These are phyloP conservation scores for Raphidocelis subcapitata DNA, from an alignment of 139 green algal species.

Conservation along the genomic window DNA sequence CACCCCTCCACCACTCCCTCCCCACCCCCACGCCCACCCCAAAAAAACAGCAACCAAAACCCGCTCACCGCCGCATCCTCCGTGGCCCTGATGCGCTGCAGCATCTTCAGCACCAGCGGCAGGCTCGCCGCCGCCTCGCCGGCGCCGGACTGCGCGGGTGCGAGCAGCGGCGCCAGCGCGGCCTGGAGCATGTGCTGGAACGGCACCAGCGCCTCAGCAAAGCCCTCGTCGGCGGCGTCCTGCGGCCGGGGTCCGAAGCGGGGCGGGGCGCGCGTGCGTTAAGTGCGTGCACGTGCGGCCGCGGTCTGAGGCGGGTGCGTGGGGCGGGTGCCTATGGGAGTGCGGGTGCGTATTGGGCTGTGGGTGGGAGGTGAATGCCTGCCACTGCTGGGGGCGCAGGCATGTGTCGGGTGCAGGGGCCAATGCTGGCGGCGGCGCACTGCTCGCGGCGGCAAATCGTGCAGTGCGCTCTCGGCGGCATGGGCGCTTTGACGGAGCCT, in stretches of 20 bases:
- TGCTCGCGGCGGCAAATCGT: too few species aligned
- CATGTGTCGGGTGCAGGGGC: too few species aligned
- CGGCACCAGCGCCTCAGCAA: conserved; percentile 30
- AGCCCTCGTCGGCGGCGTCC: conserved; percentile 6
- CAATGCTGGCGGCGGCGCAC: too few species aligned
- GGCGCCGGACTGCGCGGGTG: conserved; percentile 20
- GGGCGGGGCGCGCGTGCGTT: too few species aligned
- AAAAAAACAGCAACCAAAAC: too few species aligned
- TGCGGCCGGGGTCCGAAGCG: neutral
- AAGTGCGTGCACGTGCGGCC: neutral
- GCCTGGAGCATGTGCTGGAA: conserved; percentile 73
- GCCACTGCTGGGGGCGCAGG: too few species aligned
- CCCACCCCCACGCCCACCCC: too few species aligned
- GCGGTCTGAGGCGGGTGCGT: neutral
- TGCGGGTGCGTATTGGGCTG: neutral
- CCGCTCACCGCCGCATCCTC: conserved; percentile 16
- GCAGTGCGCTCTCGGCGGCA: too few species aligned
- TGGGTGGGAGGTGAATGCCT: neutral
- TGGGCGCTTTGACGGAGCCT: too few species aligned
- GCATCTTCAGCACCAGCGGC: conserved; percentile 28
- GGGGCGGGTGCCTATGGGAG: neutral
- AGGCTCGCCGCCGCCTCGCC: conserved; percentile 7
- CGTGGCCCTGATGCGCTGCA: conserved; percentile 34
- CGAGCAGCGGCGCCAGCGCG: conserved; percentile 58
- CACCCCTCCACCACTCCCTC: too few species aligned